Percentiles rank a stretch among this genome's conserved stretches.
Conservation (phyloP, 1,139 yeast species). For the Blastobotrys ciferrii region DNA sequence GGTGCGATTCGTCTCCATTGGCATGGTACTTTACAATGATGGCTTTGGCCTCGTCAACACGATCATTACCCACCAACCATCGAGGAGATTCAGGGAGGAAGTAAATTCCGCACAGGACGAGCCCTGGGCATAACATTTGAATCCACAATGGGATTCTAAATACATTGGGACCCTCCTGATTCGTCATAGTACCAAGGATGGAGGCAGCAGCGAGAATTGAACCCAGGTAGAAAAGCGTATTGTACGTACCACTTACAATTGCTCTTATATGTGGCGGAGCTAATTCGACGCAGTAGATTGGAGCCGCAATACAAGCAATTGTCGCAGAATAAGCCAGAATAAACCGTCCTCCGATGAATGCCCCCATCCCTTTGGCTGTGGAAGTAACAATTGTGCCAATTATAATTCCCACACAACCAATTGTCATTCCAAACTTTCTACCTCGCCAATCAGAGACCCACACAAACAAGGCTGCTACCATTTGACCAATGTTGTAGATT, state of each 20-base stretch:
- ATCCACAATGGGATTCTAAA: conserved; percentile 17
- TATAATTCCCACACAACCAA: conserved; percentile 19
- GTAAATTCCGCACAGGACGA: conserved; percentile 12
- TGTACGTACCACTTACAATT: conserved; percentile 20
- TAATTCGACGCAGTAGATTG: conserved; percentile 23
- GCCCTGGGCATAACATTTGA: conserved; percentile 16
- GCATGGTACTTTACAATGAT: conserved; percentile 28
- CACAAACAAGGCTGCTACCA: conserved; percentile 22
- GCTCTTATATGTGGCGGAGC: conserved; percentile 27
- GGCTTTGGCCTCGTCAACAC: conserved; percentile 27
- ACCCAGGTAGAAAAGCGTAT: conserved; percentile 17
- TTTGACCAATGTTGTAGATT: conserved; percentile 19
- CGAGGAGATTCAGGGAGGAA: conserved; percentile 17
- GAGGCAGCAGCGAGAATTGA: conserved; percentile 17
- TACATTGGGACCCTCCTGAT: conserved; percentile 7
- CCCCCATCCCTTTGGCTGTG: conserved; percentile 11
- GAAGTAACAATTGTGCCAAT: conserved; percentile 18
- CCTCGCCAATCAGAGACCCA: conserved; percentile 17
- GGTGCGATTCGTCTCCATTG: conserved; percentile 22
- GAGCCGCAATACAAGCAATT: conserved; percentile 19
- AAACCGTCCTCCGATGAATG: conserved; percentile 18
- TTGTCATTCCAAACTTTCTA: conserved; percentile 15
- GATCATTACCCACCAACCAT: conserved; percentile 28
- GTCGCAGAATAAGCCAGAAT: conserved; percentile 13
- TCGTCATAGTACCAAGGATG: conserved; percentile 12